Conservation (phyloP, 169 alveolate species). For the Plasmodium malariae region DNA sequence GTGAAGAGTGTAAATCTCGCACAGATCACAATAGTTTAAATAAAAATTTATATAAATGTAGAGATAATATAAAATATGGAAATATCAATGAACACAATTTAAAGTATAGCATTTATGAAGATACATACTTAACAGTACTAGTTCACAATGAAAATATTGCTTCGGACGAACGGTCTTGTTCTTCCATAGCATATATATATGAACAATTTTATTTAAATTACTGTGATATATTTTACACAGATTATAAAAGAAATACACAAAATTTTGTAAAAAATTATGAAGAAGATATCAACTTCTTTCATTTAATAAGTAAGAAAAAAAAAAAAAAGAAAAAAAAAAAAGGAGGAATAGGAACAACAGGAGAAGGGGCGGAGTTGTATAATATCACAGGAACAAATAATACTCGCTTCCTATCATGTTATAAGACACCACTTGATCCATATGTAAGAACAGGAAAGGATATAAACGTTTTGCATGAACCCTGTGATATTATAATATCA, state of each 20-base stretch:
- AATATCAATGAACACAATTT: not conserved
- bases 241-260: not conserved
- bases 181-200: constrained; percentile 11
- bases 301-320: not conserved
- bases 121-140: constrained; percentile 13
- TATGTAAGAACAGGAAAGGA: not conserved
- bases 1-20: not conserved
- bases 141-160: constrained; percentile 25
- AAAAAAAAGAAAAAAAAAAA: not conserved
- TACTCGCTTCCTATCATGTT: not conserved
- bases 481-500: not conserved
- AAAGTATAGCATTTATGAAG: not conserved
- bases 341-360: not conserved
- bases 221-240: constrained; percentile 1
- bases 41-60: too few relatives aligned
- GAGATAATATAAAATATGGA: not conserved
- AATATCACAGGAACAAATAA: not conserved
- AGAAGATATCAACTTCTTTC: constrained; percentile 27
- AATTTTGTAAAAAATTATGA: constrained; percentile 9
- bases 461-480: not conserved
- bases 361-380: not conserved
- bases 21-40: not conserved
- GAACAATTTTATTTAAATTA: constrained; percentile 7
- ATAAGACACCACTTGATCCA: not conserved
- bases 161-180: constrained; percentile 11